Base-by-base conservation (phyloP, 192 early-diverging fungal genomes). In the Coemansia pectinata region DNA sequence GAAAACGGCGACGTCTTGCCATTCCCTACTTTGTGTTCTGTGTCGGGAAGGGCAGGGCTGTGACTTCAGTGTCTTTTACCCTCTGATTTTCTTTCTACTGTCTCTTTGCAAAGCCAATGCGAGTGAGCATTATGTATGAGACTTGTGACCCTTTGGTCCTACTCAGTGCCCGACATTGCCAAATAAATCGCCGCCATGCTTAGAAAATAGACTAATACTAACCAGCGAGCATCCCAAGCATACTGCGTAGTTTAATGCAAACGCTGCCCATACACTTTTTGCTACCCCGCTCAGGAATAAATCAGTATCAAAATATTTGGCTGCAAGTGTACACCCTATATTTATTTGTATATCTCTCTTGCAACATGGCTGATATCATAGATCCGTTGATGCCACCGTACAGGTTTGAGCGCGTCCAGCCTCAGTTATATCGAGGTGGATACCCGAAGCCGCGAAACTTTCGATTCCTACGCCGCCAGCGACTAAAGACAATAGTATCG, bases 361-460 rank as follows among this genome's bases (percentile, higher is more conserved):
- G 11, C 52, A 27, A 10, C 3, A 81, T 81, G 76, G 33, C 67
- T 2, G 73, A 75, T 38, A 83, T 83, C 34, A 75, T 83, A 21
- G 72, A 83, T 41, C 81, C 81, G 15, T 52, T 83, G 45, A 83
- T 83, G 15, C 81, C 81, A 5, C 95, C 96, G 36, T 94, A 93
- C 72, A 86, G 95, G 25, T 98, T 92, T 72, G 93, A 90, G 48
- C 85, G 88, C 5, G 92, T 97, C 4, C 94, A 98, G 69, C 85
- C 91, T 31, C 86, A 90, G 69, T 76, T 98, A 10, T 95, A 91
- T 75, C 86, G 94, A 14, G 96, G 97, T 11, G 90, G 90, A 2
- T 96, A 95, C 76, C 96, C 95, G 3, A 95, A 95, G 64, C 87
- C 81, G 44, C 85, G 91, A 62, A 96, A 97, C 79, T 85, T 91